Base-by-base conservation (phyloP, 257 asterid genomes). In the Salvia rosmarinus region DNA sequence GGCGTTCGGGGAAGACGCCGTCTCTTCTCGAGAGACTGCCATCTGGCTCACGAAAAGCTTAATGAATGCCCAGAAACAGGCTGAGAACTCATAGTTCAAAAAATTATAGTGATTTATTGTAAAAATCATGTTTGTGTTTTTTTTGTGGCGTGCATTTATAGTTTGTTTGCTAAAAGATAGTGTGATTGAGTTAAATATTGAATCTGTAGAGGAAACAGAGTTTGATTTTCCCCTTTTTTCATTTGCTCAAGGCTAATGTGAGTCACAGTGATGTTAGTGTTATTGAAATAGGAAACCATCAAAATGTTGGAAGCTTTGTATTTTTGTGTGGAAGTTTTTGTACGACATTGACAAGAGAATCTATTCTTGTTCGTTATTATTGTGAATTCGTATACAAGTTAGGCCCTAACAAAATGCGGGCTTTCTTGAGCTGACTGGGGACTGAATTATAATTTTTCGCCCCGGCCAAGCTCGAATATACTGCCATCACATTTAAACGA, bases 11-110 rank as follows among this genome's bases (percentile, higher is more conserved):
- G 98, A 89, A 16, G 99, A 94, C 5, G 68, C 82, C 0, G 96
- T 91, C 8, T 94, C 99, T 5, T 94, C 99, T 1, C 77, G 99
- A 77, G 99, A 94, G 74, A 94, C 99, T 3, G 99, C 99, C 2
- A 94, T 91, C 66, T 91, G 93, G 99, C 81, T 94, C 76, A 85
- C 98, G 0, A 94, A 89, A 73, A 89, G 91, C 81, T 85, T 94
- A 4, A 83, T 91, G 85, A 86, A 82, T 69, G 89, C 96, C 20
- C 89, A 86, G 71, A 91, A 84, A 72, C 72, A 82, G 39, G 78
- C 85, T 4, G 83, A 86, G 56, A 84, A 80, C 65, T 64, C 90
- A 37, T 90, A 83, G 78, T 52, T 71, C 14, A 47, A 56, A 46
- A 35, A 43, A 32, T 8, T 79, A 0, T 25, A 56, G 56, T 25